Conservation (phyloP, 768 basidiomycete genomes). For the Termitomyces sp. region DNA sequence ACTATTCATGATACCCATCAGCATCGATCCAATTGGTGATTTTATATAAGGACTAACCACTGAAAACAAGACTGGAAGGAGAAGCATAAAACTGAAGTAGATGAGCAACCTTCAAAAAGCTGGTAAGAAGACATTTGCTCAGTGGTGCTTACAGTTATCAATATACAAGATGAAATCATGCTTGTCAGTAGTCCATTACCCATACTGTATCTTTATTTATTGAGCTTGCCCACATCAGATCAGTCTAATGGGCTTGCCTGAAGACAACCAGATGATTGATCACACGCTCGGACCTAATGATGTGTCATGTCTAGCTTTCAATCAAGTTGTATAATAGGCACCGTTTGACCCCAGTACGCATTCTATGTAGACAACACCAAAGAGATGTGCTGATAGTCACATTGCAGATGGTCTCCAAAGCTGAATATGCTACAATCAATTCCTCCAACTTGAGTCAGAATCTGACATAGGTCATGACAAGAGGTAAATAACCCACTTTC, state of each 20-base stretch:
- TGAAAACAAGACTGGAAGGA: not conserved
- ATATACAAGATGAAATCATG: not conserved
- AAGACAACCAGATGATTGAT: not conserved
- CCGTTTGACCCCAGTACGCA: too few species aligned
- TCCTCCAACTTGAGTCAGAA: not conserved
- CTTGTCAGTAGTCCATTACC: not conserved
- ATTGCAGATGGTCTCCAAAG: not conserved
- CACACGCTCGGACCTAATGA: not conserved
- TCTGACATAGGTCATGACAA: not conserved
- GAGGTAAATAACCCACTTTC: not conserved
- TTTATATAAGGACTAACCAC: not conserved
- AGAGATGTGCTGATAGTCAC: not conserved
- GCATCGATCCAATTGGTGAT: not conserved
- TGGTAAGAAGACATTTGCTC: not conserved
- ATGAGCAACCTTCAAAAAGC: not conserved
- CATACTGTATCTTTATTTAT: not conserved
- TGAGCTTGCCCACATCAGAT: fast-evolving
- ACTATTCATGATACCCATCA: not conserved
- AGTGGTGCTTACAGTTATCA: not conserved
- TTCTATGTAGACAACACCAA: not conserved
- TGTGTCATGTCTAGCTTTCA: too few species aligned
- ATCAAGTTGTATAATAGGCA: too few species aligned
- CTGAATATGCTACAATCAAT: not conserved
- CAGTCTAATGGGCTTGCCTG: not conserved
- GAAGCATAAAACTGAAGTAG: not conserved